Evolutionary conservation across 805 yeast species (phyloP), one percentile per base, ranked within the genome.

Genomic region (Saccharomycopsis oosterbeekiorum): DNA sequence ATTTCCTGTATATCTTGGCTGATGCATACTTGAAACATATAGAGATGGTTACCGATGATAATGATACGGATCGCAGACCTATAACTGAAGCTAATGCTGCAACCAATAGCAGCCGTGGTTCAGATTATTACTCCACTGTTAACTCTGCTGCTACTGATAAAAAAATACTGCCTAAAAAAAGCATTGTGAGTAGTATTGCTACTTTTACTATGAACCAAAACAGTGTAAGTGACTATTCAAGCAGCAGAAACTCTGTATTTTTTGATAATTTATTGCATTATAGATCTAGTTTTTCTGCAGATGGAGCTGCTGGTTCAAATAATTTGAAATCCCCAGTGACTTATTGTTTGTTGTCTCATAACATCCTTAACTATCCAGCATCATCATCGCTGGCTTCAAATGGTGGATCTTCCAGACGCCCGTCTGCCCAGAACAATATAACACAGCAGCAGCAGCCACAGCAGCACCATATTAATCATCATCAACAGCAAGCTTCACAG

Each of bases 11-110:
- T 65, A 64, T 87, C 17, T 70, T 88, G 47, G 76, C 90, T 0
- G 78, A 80, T 66, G 88, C 85, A 0, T 88, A 86, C 69, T 82
- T 86, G 0, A 75, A 81, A 62, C 85, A 88, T 19, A 14, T 60
- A 6, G 19, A 43, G n/a, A 50, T 59, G 43, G 39, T 60, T 24
- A 56, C 42, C 15, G 50, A 36, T 19, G 34, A 56, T 29, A 40
- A 36, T 19, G 34, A 56, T 29, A 40, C 24, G 19, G 58, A 41
- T 55, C 34, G 19, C 43, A 39, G 21, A 36, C 24, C 41, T 53
- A 53, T 11, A n/a, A 10, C 50, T 5, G 37, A 9, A 6, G 54
- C 37, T 2, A 53, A 34, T 15, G 29, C 24, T 6, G 14, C 24
- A 9, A 29, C 24, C 37, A 53, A 19, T 36, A 53, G 56, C 12